Conservation (phyloP, 176 grass and related monocot genomes). For the Carex pumila region DNA sequence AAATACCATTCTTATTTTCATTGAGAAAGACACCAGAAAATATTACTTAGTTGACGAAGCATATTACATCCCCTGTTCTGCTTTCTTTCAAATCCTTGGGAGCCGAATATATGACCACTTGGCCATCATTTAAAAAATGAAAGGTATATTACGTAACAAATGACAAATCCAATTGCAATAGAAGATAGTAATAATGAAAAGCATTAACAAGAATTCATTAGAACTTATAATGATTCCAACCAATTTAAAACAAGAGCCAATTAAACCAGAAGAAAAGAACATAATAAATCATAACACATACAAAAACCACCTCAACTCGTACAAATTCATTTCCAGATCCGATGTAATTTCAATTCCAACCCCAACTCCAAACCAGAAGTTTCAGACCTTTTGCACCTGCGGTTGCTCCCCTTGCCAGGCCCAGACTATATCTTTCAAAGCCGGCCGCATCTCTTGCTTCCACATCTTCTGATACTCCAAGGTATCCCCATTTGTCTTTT, state of each 20-base stretch:
- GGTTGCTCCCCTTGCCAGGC: conserved; percentile 69
- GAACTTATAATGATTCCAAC: background rate
- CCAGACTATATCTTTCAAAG: conserved; percentile 85
- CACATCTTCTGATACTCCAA: conserved; percentile 65
- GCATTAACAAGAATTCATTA: background rate
- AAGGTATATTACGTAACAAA: background rate
- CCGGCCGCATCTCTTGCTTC: conserved; percentile 53
- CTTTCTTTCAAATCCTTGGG: background rate
- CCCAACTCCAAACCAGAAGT: background rate
- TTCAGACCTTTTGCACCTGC: background rate
- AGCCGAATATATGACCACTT: background rate
- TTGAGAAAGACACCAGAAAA: background rate
- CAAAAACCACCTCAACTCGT: background rate
- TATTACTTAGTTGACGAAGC: background rate
- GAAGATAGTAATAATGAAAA: background rate
- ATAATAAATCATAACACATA: background rate
- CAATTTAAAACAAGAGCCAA: background rate
- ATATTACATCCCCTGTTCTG: background rate
- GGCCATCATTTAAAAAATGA: background rate
- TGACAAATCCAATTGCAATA: background rate
- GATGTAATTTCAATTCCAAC: background rate
- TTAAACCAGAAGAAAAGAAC: conserved; percentile 11
- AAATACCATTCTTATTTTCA: background rate
- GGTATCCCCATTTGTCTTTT: conserved; percentile 59
- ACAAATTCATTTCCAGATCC: background rate